Evolutionary conservation across 2,329 filamentous ascomycete species (phyloP), one percentile per base, ranked within the genome.

Genomic region (Mycocentrospora acerina): DNA sequence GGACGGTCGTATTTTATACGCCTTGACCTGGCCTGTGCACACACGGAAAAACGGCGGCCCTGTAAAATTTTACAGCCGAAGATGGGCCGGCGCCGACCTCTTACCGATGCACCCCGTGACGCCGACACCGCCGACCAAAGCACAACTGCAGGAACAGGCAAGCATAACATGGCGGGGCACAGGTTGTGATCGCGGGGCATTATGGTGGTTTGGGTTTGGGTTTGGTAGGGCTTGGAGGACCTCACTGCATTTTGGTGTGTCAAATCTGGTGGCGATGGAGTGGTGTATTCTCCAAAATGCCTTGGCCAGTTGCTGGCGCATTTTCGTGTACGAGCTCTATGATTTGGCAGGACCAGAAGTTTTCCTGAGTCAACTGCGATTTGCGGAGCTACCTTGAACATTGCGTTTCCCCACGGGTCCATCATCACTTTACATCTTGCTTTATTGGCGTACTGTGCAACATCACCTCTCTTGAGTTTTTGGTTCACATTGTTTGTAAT

Each of bases 311-410:
- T 24, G 15, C 11, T 7, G 24, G 6, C 22, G 12, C 27, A 11
- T n/a, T n/a, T n/a, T n/a, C n/a, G n/a, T n/a, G n/a, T n/a, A n/a
- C n/a, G n/a, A n/a, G n/a, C n/a, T n/a, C n/a, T n/a, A n/a, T 49
- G 35, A 42, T 37, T 15, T 40, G 44, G 19, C 31, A 14, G 39
- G 40, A 32, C 25, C 31, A 16, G n/a, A n/a, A 37, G 36, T 29
- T 49, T 44, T 43, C 42, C 52, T 55, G 53, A 59, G 46, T 59
- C 55, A 51, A 29, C 39, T 51, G 55, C 55, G 55, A 59, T 54
- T n/a, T 42, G 38, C 55, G 55, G 55, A 59, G 53, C 49, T 50
- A 37, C 46, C 22, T 35, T 45, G 42, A 51, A 51, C 44, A 53
- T 46, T 45, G 9, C 5, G 19, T 55, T 39, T 42, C 55, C 55